phyloP scores from a whole-genome alignment of 2,329 filamentous ascomycete genomes.

The Diaporthe humulicola region DNA sequence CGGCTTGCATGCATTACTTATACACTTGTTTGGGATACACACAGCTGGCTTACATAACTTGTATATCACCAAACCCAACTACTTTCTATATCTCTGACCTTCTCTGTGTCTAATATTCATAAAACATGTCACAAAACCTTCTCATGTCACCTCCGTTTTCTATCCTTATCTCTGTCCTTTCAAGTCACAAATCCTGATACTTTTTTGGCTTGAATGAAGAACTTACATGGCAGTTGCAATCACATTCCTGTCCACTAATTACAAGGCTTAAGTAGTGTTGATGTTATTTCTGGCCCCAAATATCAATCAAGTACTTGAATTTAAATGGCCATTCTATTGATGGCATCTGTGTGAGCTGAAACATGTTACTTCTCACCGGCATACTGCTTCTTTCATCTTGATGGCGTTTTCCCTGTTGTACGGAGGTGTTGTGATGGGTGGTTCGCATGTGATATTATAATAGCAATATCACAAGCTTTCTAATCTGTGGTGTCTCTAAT shows the following conservation, averaged over 20 bases:
- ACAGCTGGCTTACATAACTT: background rate
- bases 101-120: background rate
- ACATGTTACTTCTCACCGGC: background rate
- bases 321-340: too few relatives aligned
- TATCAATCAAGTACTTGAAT: background rate
- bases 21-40: too few relatives aligned
- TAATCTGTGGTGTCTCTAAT: background rate
- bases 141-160: background rate
- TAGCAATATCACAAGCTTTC: too few relatives aligned
- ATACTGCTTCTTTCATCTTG: background rate
- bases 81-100: background rate
- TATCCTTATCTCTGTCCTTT: background rate
- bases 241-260: background rate
- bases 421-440: background rate
- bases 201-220: too few relatives aligned
- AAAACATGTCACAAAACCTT: background rate
- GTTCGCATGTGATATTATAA: background rate
- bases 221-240: background rate
- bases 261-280: background rate
- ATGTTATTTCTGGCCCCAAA: background rate
- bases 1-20: background rate
- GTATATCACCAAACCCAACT: background rate
- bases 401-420: background rate
- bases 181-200: background rate
- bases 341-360: background rate